Base-by-base conservation (phyloP, 1,139 yeast genomes). In the Kodamaea ohmeri region DNA sequence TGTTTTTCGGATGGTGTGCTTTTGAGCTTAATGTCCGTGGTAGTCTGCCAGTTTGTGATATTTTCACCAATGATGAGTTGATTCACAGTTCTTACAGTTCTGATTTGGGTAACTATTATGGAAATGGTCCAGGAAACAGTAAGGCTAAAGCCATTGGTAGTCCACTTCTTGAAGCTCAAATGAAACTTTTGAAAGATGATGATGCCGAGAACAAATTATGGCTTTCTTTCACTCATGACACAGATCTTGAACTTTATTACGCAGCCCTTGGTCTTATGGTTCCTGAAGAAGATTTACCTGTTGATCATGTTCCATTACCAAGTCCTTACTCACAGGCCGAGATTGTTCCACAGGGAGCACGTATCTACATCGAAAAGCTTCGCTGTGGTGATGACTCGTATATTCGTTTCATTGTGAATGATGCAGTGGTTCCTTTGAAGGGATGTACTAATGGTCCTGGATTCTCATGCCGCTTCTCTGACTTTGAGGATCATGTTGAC, bases 1-100 rank as follows among this genome's bases (percentile, higher is more conserved):
- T 57, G 35, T 49, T 76, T 42, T 58, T 68, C 42, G 57, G 60
- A 35, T 57, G 72, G 56, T 77, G 81, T 56, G 79, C 77, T 3
- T 78, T 64, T 54, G 83, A 77, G 50, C 55, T 76, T 43, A 71
- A 71, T 45, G 72, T 65, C 9, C 59, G 56, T 24, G 82, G 81
- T 3, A 43, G 55, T 20, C 66, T 79, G 6, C 65, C 67, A 4
- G 70, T 76, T 41, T 74, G 83, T 52, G 59, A 63, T 19, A 60
- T 76, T 7, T 70, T 79, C 57, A 73, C 76, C 32, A 60, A 63
- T 35, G 71, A 71, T 27, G 81, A 78, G 43, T 68, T 63, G 49
- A 56, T 71, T 14, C 60, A 62, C 17, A 60, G 65, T 41, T 67
- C 71, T 18, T 76, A 77, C 53, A 49, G 58, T 14, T 56, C 62